These are phyloP conservation scores for Penicillium desertorum DNA, from an alignment of 495 filamentous ascomycete species.

Conservation along the genomic window DNA sequence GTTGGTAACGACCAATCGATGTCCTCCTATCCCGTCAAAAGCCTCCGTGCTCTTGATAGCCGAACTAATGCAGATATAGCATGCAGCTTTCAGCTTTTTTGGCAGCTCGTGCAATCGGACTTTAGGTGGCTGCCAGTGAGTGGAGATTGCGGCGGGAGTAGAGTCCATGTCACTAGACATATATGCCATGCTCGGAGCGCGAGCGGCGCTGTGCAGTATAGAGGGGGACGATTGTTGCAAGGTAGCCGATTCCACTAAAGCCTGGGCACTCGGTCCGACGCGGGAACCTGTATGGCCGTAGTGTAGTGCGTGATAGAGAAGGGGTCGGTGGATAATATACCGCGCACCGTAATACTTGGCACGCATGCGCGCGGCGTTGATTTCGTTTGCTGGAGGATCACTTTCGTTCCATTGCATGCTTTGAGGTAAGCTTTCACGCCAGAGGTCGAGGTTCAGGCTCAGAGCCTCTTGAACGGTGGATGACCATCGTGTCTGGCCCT, in stretches of 20 bases:
- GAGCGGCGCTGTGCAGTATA: slow-evolving; percentile 20
- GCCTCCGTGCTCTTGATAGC: slow-evolving; percentile 8
- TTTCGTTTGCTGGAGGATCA: slow-evolving; percentile 68
- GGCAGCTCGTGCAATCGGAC: slow-evolving; percentile 30
- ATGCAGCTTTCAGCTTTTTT: slow-evolving; percentile 35
- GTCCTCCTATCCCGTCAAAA: slow-evolving; percentile 9
- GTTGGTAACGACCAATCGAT: slow-evolving; percentile 9
- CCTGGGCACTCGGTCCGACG: slow-evolving; percentile 18
- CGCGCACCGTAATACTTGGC: slow-evolving; percentile 93
- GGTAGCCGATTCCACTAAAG: slow-evolving; percentile 36
- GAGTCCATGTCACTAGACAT: slow-evolving; percentile 31
- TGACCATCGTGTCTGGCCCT: slow-evolving; percentile 33
- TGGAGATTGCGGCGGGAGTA: slow-evolving; percentile 9
- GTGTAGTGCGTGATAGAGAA: slow-evolving; percentile 67
- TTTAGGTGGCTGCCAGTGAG: slow-evolving; percentile 18
- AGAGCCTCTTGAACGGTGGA: slow-evolving; percentile 39
- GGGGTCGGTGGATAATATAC: slow-evolving; percentile 85
- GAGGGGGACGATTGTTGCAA: slow-evolving; percentile 37
- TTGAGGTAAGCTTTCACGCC: slow-evolving; percentile 45
- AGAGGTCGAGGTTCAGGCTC: slow-evolving; percentile 51
- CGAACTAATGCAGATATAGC: slow-evolving; percentile 4
- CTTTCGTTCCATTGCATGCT: slow-evolving; percentile 63
- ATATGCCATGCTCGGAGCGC: slow-evolving; percentile 33
- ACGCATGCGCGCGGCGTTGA: slow-evolving; percentile 79
- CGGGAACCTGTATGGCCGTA: slow-evolving; percentile 33